These are phyloP conservation scores for Ciborinia camelliae DNA, from an alignment of 2,329 filamentous ascomycete species.

Conservation along the genomic window DNA sequence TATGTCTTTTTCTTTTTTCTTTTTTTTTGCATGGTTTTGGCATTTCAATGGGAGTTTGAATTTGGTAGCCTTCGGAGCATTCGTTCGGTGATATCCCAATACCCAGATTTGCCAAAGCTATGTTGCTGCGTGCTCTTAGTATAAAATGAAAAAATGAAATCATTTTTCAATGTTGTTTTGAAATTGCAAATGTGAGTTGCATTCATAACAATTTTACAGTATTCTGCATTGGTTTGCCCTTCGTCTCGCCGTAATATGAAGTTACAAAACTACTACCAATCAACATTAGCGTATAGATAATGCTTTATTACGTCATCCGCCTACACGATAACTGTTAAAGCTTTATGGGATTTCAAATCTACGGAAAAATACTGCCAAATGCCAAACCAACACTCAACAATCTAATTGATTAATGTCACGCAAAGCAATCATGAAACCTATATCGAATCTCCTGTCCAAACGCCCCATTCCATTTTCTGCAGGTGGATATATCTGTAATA, in stretches of 20 bases:
- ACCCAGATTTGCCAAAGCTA: slow-evolving; percentile 12
- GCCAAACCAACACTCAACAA: background rate
- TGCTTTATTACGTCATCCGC: slow-evolving; percentile 10
- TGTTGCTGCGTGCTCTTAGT: slow-evolving; percentile 4
- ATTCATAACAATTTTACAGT: too few relatives aligned
- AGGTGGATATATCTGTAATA: background rate
- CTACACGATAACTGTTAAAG: background rate
- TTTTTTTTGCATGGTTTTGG: slow-evolving; percentile 11
- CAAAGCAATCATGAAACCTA: background rate
- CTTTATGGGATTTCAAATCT: background rate
- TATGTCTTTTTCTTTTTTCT: too few relatives aligned
- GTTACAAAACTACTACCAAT: background rate
- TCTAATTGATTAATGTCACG: background rate
- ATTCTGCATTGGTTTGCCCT: too few relatives aligned
- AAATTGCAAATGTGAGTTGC: background rate
- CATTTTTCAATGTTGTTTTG: background rate
- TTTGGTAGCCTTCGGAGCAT: slow-evolving; percentile 14
- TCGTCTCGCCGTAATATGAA: background rate
- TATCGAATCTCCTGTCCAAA: background rate
- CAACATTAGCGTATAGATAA: background rate
- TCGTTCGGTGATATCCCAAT: slow-evolving; percentile 13
- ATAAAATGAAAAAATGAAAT: background rate
- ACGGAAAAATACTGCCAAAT: background rate
- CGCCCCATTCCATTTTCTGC: background rate
- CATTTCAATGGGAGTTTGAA: slow-evolving; percentile 13